phyloP scores from a whole-genome alignment of 495 filamentous ascomycete genomes.

The Neurospora sp. region DNA sequence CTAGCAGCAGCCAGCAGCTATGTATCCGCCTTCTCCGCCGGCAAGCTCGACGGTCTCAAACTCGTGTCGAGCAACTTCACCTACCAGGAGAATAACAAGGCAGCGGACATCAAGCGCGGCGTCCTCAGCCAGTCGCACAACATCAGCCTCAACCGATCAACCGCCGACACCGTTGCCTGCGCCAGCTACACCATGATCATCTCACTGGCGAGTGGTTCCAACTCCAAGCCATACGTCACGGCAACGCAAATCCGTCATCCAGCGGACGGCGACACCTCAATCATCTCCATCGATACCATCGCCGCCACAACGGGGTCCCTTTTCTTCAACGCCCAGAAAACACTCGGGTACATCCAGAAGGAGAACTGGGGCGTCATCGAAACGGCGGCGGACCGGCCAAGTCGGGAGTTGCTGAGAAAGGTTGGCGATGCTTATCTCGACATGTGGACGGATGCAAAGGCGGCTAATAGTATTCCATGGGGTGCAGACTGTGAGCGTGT shows the following conservation, averaged over 20 bases:
- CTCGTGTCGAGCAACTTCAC: slow-evolving; percentile 26
- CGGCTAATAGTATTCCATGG: slow-evolving; percentile 35
- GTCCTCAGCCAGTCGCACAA: slow-evolving; percentile 26
- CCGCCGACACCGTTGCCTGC: slow-evolving; percentile 30
- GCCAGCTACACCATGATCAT: slow-evolving; percentile 37
- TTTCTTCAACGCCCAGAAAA: slow-evolving; percentile 36
- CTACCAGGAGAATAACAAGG: slow-evolving; percentile 35
- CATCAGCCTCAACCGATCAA: slow-evolving; percentile 28
- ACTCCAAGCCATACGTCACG: slow-evolving; percentile 31
- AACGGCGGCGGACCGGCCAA: slow-evolving; percentile 12
- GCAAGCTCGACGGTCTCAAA: slow-evolving; percentile 17
- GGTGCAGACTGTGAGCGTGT: slow-evolving; percentile 38
- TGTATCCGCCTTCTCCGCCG: slow-evolving; percentile 23
- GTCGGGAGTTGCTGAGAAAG: slow-evolving; percentile 30
- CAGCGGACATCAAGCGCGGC: slow-evolving; percentile 19
- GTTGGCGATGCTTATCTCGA: slow-evolving; percentile 39
- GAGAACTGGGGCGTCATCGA: slow-evolving; percentile 31
- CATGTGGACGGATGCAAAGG: slow-evolving; percentile 38
- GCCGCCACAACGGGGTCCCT: slow-evolving; percentile 37
- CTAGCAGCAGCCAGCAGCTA: slow-evolving; percentile 28
- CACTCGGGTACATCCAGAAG: slow-evolving; percentile 29
- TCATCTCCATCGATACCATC: slow-evolving; percentile 35
- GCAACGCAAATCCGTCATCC: slow-evolving; percentile 34
- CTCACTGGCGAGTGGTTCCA: slow-evolving; percentile 11
- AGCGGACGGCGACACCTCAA: slow-evolving; percentile 15